These are phyloP conservation scores for Saturnispora mendoncae DNA, from an alignment of 805 yeast genomes.

Conservation along the genomic window DNA sequence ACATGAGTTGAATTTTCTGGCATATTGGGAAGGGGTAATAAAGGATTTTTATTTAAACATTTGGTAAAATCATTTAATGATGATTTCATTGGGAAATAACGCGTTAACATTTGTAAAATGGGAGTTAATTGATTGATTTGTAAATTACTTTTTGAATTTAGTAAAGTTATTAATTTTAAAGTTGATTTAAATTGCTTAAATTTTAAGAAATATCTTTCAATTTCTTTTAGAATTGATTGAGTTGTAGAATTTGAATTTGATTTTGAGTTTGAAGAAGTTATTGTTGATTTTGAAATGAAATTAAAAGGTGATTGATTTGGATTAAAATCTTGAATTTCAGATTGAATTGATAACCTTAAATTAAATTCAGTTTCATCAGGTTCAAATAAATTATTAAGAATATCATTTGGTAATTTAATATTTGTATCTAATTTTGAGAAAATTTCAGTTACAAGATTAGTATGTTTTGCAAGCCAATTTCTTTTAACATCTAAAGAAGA, in stretches of 20 bases:
- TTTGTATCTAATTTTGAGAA: neutral
- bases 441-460: slow-evolving; percentile 37
- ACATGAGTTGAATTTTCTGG: neutral
- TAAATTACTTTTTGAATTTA: neutral
- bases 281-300: neutral
- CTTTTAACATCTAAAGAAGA: slow-evolving; percentile 61
- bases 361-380: neutral
- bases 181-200: neutral
- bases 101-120: neutral
- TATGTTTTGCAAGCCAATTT: slow-evolving; percentile 61
- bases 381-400: neutral
- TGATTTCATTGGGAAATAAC: neutral
- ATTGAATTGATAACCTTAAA: neutral
- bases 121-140: neutral
- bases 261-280: neutral
- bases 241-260: no score
- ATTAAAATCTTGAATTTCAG: neutral
- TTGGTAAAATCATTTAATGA: neutral
- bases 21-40: neutral
- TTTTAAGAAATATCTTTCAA: slow-evolving; percentile 1
- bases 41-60: neutral
- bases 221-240: neutral
- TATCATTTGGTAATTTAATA: neutral
- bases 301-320: neutral
- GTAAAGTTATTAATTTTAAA: slow-evolving; percentile 1